Evolutionary conservation across 148 eudicot genomes (phyloP), one percentile per base, ranked within the genome.

Genomic region (Rhododendron ferrugineum): DNA sequence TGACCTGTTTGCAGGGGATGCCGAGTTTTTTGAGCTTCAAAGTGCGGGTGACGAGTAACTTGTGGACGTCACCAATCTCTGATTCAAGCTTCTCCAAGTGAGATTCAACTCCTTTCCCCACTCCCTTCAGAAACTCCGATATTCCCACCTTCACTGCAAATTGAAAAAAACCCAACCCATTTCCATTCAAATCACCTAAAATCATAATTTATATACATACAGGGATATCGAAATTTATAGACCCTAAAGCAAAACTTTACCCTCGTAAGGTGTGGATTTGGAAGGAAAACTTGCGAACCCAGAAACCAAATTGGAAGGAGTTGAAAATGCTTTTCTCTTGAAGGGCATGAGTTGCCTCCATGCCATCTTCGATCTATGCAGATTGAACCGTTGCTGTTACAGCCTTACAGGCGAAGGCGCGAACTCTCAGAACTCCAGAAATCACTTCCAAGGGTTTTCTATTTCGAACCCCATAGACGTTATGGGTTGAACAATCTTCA

Each of bases 21-120:
- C 92, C 94, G 60, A 92, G 94, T 77, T 92, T 90, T 94, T 94
- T 95, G 86, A 95, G 97, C 90, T 90, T 95, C 28, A 93, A 88
- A 36, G 97, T 92, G 60, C 97, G 92, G 70, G 89, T 89, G 1
- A 92, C 94, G 15, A 94, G 95, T 86, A 95, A 89, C 90, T 93
- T 93, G 32, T 92, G 93, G 46, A 94, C 78, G 82, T 94, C 94
- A n/a, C 95, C 95, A 83, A 95, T 89, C 89, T 93, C 97, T 81
- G 89, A 75, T 83, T 93, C 97, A 22, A 95, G 92, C 90, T 95
- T 95, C 49, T 88, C 91, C 16, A 88, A 92, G 85, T 94, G 93
- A 72, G 91, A 81, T 87, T 94, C 95, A 32, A 95, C 92, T 74
- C 95, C 97, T 68, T 89, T 91, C 34, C 93, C 96, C 26, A 93